These are phyloP conservation scores for Infundibulicybe gibba DNA, from an alignment of 768 basidiomycete genomes.

Conservation along the genomic window DNA sequence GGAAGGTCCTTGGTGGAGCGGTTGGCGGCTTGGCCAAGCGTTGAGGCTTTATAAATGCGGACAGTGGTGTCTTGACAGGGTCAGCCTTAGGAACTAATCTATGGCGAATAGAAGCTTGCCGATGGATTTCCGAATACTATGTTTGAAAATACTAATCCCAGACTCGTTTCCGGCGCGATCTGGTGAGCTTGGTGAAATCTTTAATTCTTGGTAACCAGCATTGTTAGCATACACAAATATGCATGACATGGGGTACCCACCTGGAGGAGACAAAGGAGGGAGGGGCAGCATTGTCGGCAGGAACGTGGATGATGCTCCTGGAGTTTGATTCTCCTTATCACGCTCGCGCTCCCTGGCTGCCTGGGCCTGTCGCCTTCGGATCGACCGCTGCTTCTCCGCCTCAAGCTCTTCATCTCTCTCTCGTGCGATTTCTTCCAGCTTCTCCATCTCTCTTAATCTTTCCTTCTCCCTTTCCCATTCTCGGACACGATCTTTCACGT, in stretches of 20 bases:
- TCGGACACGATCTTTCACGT: conserved; percentile 56
- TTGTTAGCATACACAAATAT: not conserved
- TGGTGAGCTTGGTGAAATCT: not conserved
- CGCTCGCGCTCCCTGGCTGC: conserved; percentile 17
- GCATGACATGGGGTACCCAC: conserved; percentile 5
- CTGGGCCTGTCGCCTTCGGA: conserved; percentile 11
- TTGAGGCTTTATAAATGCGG: conserved; percentile 64
- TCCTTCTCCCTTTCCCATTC: conserved; percentile 77
- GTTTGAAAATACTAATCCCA: conserved; percentile 47
- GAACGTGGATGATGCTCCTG: no score
- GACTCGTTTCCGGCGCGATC: conserved; percentile 20
- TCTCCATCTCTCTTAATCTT: conserved; percentile 65
- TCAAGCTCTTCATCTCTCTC: conserved; percentile 42
- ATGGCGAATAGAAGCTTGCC: conserved; percentile 36
- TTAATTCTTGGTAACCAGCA: not conserved
- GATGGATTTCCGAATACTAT: conserved; percentile 71
- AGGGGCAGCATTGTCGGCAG: not conserved
- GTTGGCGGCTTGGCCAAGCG: conserved; percentile 38
- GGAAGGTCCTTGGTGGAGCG: conserved; percentile 19
- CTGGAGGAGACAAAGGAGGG: conserved; percentile 5
- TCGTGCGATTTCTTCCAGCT: conserved; percentile 52
- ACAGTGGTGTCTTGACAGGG: conserved; percentile 57
- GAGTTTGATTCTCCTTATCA: conserved; percentile 12
- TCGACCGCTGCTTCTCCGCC: conserved; percentile 28
- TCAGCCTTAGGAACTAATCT: not conserved